Evolutionary conservation across 495 filamentous ascomycete genomes (phyloP), one percentile per base, ranked within the genome.

Genomic region (Hypomontagnella submonticulosa): DNA sequence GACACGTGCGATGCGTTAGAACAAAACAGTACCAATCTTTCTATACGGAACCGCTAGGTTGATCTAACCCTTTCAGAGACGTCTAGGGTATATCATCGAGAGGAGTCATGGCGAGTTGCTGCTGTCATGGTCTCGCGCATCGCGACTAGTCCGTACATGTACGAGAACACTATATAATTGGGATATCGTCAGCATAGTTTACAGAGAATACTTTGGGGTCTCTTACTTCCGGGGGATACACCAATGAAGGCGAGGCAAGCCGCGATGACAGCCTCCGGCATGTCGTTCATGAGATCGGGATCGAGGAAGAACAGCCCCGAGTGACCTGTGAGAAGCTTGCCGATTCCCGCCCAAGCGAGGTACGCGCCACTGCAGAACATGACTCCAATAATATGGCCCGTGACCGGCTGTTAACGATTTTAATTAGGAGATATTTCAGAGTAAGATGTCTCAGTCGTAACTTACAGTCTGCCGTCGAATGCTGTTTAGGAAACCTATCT

Each of bases 261-360:
- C 0, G 74, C 75, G 54, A 71, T 46, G 19, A 79, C 68, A 11
- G 76, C 67, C 57, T 75, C 67, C 12, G 73, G 69, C 16, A 42
- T 51, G 2, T 60, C 54, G 10, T 40, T 46, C 62, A 73, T 71
- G 33, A 73, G 43, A 20, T 76, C 64, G 8, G 73, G 73, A 38
- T 85, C 79, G 37, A 85, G 71, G 73, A 82, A 85, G 63, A 79
- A 84, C 67, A 78, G 82, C 6, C 76, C 74, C 37, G 76, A 79
- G 27, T 77, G 71, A 52, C 79, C 81, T 0, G 81, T 84, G 49
- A 79, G 23, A 5, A 76, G 60, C 49, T 81, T 74, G 37, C 83
- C 81, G 27, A 85, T 55, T 11, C 72, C 74, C 9, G 78, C 77
- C 83, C 81, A 85, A 3, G 72, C 76, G 18, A 83, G 71, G 53